Conservation (phyloP, 2,329 filamentous ascomycete genomes). For the Stachybotrys elegans region DNA sequence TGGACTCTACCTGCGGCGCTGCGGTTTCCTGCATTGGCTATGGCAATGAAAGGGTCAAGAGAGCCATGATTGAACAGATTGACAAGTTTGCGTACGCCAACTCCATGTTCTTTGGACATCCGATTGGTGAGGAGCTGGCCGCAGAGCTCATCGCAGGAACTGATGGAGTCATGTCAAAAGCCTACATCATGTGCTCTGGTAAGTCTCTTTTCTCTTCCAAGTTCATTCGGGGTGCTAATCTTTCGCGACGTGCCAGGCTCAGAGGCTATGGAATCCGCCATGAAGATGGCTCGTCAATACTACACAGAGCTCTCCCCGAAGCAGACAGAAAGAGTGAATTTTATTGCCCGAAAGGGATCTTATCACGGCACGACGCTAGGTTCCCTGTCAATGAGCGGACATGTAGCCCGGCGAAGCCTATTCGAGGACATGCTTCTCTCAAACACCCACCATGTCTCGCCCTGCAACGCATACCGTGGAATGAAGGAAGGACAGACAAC, state of each 20-base stretch:
- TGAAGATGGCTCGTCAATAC: constrained; percentile 43
- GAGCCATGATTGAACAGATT: constrained; percentile 14
- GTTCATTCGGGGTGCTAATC: not conserved
- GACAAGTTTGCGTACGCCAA: constrained; percentile 14
- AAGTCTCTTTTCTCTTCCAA: constrained; percentile 6
- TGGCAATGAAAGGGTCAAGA: constrained; percentile 12
- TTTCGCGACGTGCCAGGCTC: constrained; percentile 37
- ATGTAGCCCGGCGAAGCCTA: constrained; percentile 15
- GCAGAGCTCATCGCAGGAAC: constrained; percentile 23
- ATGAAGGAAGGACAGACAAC: constrained; percentile 24
- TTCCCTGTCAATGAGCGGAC: constrained; percentile 50
- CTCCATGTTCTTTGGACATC: constrained; percentile 15
- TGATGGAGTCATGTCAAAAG: constrained; percentile 25
- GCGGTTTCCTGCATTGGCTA: constrained; percentile 14
- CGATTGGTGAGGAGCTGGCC: constrained; percentile 14
- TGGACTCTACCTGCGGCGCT: constrained; percentile 10
- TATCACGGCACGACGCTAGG: constrained; percentile 72
- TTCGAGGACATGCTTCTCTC: constrained; percentile 19
- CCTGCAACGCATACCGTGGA: constrained; percentile 19
- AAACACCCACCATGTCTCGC: constrained; percentile 21
- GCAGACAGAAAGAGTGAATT: constrained; percentile 52
- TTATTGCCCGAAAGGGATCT: constrained; percentile 62
- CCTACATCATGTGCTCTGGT: constrained; percentile 30
- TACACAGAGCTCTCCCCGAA: constrained; percentile 34
- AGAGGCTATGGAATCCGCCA: constrained; percentile 31